phyloP scores from a whole-genome alignment of 2,329 filamentous ascomycete genomes.

The Beauveria sp. region DNA sequence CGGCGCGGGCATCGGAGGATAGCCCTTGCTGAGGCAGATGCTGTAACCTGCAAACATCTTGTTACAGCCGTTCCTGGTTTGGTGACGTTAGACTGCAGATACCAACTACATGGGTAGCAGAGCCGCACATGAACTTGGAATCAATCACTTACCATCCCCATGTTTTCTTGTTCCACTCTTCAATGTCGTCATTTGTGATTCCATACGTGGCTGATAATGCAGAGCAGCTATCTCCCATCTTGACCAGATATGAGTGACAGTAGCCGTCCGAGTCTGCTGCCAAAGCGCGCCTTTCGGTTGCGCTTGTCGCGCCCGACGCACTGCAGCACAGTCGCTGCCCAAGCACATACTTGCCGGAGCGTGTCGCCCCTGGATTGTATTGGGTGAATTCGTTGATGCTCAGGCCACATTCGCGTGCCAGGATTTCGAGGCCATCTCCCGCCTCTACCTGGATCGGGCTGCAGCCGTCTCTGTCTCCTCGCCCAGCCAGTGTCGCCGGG shows the following conservation, averaged over 20 bases:
- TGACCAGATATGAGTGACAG: conserved; percentile 29
- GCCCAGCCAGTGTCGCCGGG: background rate
- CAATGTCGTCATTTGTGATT: conserved; percentile 25
- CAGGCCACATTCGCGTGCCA: conserved; percentile 31
- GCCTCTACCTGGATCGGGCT: conserved; percentile 20
- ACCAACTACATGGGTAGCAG: background rate
- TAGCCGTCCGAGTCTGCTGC: conserved; percentile 19
- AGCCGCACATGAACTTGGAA: background rate
- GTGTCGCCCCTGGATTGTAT: conserved; percentile 22
- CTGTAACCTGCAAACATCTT: conserved; percentile 11
- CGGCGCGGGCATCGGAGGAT: conserved; percentile 22
- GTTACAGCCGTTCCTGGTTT: background rate
- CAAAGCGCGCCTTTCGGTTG: background rate
- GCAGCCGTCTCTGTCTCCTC: conserved; percentile 12
- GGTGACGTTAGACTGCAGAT: background rate
- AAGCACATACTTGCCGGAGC: conserved; percentile 20
- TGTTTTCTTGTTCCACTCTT: conserved; percentile 22
- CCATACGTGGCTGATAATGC: conserved; percentile 23
- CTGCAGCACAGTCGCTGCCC: conserved; percentile 32
- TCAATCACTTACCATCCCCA: conserved; percentile 24
- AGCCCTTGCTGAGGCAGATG: conserved; percentile 23
- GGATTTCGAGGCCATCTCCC: conserved; percentile 26
- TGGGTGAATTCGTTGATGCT: conserved; percentile 24
- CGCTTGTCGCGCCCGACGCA: conserved; percentile 16
- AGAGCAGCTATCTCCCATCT: conserved; percentile 27